Evolutionary conservation across 768 basidiomycete species (phyloP).

Genomic region (Lentinula detonsa): DNA sequence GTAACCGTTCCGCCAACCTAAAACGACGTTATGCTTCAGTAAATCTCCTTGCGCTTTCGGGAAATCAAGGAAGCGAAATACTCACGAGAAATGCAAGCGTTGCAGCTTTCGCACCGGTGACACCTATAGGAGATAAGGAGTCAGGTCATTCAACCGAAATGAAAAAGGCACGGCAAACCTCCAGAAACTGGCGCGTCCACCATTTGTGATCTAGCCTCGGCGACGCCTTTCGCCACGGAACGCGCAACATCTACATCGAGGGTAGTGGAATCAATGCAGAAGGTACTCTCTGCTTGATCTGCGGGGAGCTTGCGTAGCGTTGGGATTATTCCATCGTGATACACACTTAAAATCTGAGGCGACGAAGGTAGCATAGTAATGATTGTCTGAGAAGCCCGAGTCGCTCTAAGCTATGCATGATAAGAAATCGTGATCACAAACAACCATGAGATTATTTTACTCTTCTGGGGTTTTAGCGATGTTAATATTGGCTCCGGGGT

Average conservation of each 20-base stretch:
- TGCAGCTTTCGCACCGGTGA: conserved; percentile 81
- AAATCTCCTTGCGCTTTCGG: not conserved
- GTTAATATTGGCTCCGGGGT: conserved; percentile 53
- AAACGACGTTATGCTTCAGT: not conserved
- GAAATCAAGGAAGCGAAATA: not conserved
- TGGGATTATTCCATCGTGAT: conserved; percentile 62
- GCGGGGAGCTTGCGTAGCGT: conserved; percentile 46
- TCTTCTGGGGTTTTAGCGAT: conserved; percentile 64
- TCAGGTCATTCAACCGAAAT: conserved; percentile 7
- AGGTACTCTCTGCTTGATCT: conserved; percentile 31
- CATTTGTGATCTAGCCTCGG: conserved; percentile 58
- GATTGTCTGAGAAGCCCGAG: conserved; percentile 56
- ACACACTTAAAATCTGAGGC: conserved; percentile 79
- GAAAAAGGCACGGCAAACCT: conserved; percentile 34
- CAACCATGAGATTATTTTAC: conserved; percentile 28
- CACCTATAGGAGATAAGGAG: conserved; percentile 38
- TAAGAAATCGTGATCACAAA: not conserved
- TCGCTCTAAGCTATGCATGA: conserved; percentile 40
- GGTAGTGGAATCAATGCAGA: conserved; percentile 90
- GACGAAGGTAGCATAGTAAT: conserved; percentile 93
- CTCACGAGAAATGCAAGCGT: conserved; percentile 84
- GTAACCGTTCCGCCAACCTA: conserved; percentile 53
- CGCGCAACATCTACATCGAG: conserved; percentile 75
- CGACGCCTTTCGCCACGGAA: conserved; percentile 51
- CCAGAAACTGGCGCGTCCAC: conserved; percentile 95